phyloP scores from a whole-genome alignment of 1,284 basidiomycete species.

The Gymnopus androsaceus region DNA sequence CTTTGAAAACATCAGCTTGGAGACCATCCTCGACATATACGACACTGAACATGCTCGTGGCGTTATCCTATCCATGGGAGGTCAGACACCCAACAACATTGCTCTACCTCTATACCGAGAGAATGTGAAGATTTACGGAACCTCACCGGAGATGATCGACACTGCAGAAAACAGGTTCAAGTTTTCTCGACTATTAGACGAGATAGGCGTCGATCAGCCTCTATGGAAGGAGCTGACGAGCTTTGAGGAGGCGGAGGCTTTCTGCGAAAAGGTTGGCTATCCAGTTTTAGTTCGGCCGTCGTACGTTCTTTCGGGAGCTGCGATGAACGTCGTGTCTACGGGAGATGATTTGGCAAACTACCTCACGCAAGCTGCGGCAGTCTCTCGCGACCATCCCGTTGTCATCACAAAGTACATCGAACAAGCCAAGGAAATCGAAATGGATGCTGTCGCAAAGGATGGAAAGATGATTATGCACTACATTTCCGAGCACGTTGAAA shows the following conservation, averaged over 20 bases:
- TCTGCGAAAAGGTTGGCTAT: constrained; percentile 91
- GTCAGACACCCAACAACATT: constrained; percentile 98
- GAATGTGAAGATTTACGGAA: constrained; percentile 98
- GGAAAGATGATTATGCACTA: constrained; percentile 99
- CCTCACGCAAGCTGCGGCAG: constrained; percentile 93
- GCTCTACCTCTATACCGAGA: constrained; percentile 91
- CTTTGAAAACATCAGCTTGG: constrained; percentile 98
- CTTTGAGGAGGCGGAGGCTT: constrained; percentile 84
- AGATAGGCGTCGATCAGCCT: constrained; percentile 97
- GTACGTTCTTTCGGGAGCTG: constrained; percentile 96
- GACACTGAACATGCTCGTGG: constrained; percentile 89
- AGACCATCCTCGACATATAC: constrained; percentile 97
- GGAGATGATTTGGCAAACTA: constrained; percentile 90
- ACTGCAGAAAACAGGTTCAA: constrained; percentile 99
- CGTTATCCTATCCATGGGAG: constrained; percentile 97
- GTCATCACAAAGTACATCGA: constrained; percentile 99
- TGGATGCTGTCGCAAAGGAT: constrained; percentile 97
- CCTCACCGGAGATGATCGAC: constrained; percentile 99
- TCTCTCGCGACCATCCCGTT: constrained; percentile 96
- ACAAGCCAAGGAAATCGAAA: constrained; percentile 99
- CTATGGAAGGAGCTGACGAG: constrained; percentile 96
- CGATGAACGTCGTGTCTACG: constrained; percentile 99
- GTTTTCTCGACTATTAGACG: constrained; percentile 96
- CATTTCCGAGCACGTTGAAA: constrained; percentile 99
- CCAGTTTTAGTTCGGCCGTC: constrained; percentile 97